Percentiles rank a stretch among this genome's conserved stretches.
Evolutionary conservation across 225 moss, liverwort and hornwort species (phyloP).

Genomic region (Marchantia paleacea): DNA sequence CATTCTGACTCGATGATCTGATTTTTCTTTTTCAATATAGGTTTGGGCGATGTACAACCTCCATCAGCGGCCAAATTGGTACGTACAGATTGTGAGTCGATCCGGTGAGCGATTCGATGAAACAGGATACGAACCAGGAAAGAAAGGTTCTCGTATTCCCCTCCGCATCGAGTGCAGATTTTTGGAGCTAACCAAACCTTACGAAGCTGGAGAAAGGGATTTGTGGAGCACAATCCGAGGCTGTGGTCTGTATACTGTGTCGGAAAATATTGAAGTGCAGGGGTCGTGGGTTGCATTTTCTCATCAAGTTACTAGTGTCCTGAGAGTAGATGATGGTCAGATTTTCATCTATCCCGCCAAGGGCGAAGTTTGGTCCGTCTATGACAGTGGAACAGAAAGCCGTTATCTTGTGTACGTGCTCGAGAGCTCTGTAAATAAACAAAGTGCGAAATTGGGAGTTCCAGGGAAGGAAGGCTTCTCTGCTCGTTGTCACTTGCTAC

Average conservation of each 20-base stretch:
- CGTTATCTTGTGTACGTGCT: conserved; percentile 62
- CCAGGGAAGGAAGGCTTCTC: conserved; percentile 51
- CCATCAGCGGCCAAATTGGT: conserved; percentile 68
- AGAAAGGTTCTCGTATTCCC: neutral
- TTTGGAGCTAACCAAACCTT: conserved; percentile 54
- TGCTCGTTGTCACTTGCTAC: conserved; percentile 51
- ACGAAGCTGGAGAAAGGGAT: conserved; percentile 52
- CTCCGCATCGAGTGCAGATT: conserved; percentile 28
- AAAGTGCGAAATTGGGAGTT: conserved; percentile 25
- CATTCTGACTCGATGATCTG: neutral
- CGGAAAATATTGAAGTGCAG: conserved; percentile 40
- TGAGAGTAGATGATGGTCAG: conserved; percentile 23
- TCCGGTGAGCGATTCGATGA: conserved; percentile 46
- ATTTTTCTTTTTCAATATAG: conserved; percentile 24
- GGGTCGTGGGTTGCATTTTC: conserved; percentile 70
- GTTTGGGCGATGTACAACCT: conserved; percentile 66
- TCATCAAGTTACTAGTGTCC: conserved; percentile 57
- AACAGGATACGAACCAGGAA: neutral
- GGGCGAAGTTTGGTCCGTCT: conserved; percentile 61
- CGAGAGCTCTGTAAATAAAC: conserved; percentile 42
- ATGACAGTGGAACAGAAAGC: conserved; percentile 49
- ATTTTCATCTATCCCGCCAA: conserved; percentile 59
- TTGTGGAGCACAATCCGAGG: conserved; percentile 58
- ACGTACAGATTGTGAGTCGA: conserved; percentile 53
- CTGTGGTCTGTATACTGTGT: conserved; percentile 44